Evolutionary conservation across 108 stramenopile genomes (phyloP).

Genomic region (Pseudonitzschia delicatissima): DNA sequence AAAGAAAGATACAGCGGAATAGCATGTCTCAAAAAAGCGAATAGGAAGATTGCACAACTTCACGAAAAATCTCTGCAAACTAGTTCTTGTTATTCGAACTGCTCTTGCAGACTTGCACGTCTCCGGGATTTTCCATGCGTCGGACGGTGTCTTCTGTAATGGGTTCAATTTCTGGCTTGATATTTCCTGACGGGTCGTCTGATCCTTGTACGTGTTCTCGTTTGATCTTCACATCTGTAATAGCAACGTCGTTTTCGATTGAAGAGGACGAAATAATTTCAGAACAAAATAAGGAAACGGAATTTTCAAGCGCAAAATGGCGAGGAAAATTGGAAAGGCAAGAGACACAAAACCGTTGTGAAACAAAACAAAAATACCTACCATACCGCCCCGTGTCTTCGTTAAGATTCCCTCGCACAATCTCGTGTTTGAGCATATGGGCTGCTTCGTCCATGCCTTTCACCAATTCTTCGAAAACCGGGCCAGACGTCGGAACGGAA

Average conservation of each 20-base stretch:
- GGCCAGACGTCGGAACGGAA: conserved; percentile 44
- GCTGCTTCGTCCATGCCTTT: conserved; percentile 84
- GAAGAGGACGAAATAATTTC: not conserved
- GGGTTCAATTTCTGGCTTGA: conserved; percentile 66
- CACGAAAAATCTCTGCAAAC: too few species aligned
- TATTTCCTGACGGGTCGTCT: conserved; percentile 37
- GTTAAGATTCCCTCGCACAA: conserved; percentile 77
- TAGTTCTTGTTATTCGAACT: not conserved
- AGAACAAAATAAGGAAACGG: not conserved
- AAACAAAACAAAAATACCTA: conserved; percentile 24
- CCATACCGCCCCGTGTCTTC: conserved; percentile 59
- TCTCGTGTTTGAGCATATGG: conserved; percentile 77
- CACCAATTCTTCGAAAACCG: conserved; percentile 61
- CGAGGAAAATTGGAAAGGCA: not conserved
- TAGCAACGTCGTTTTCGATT: not conserved
- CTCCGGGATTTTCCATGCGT: conserved; percentile 39
- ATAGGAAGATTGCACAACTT: too few species aligned
- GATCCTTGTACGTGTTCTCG: conserved; percentile 57
- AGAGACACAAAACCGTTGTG: not conserved
- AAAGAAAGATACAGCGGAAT: too few species aligned
- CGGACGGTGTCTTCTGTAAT: conserved; percentile 64
- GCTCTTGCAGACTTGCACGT: conserved; percentile 49
- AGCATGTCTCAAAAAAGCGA: too few species aligned
- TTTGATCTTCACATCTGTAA: conserved; percentile 70
- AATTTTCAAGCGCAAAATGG: too few species aligned